A percentile compares a stretch with the other conserved stretches of the same genome.
Evolutionary conservation across 805 yeast species (phyloP).

Genomic region (Suhomyces canberraensis): DNA sequence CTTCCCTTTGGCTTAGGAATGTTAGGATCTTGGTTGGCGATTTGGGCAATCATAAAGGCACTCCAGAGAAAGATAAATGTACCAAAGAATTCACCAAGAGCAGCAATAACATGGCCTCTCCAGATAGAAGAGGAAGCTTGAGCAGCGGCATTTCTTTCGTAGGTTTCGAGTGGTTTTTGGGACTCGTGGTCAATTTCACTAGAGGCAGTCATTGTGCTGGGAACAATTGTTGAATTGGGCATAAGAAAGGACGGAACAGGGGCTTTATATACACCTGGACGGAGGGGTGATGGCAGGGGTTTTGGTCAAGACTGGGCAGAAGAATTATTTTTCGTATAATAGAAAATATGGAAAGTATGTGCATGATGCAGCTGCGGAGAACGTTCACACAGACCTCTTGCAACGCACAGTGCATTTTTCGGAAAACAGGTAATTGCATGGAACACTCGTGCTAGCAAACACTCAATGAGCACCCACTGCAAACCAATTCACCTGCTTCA

Average conservation of each 20-base stretch:
- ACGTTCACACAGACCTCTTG: too few species aligned
- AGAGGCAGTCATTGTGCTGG: constrained; percentile 15
- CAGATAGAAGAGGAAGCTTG: constrained; percentile 15
- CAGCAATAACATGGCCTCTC: constrained; percentile 62
- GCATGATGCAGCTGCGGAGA: too few species aligned
- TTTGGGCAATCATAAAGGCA: constrained; percentile 79
- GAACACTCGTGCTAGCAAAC: too few species aligned
- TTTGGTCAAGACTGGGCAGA: too few species aligned
- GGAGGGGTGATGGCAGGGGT: too few species aligned
- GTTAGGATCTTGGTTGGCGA: constrained; percentile 61
- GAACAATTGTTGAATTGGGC: not conserved
- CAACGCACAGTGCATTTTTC: too few species aligned
- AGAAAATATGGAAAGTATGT: too few species aligned
- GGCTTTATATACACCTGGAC: too few species aligned
- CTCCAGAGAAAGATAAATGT: constrained; percentile 81
- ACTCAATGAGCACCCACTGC: too few species aligned
- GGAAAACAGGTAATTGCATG: too few species aligned
- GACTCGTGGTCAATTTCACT: constrained; percentile 24
- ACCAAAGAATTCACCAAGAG: constrained; percentile 78
- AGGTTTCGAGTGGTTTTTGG: constrained; percentile 23
- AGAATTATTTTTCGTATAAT: too few species aligned
- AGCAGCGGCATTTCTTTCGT: constrained; percentile 21
- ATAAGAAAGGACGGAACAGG: not conserved
- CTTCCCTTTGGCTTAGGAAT: constrained; percentile 38
- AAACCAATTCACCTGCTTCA: too few species aligned